Evolutionary conservation across 257 asterid species (phyloP).

Genomic region (Solanum chmielewskii): DNA sequence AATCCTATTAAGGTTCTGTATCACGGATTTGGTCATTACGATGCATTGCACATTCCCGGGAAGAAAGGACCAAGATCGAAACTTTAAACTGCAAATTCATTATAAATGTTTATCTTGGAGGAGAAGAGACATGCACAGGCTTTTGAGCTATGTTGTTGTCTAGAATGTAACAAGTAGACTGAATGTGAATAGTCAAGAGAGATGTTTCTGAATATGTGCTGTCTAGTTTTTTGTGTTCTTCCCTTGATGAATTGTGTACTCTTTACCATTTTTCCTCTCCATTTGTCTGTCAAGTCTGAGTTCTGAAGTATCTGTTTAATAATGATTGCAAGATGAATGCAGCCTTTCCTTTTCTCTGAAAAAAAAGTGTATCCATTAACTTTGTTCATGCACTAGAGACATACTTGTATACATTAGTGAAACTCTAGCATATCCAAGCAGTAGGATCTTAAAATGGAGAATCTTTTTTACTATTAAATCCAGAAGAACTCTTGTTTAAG

Average conservation of each 20-base stretch:
- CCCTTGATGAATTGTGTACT: neutral
- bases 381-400: no score
- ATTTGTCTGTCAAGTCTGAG: neutral
- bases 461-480: neutral
- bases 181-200: neutral
- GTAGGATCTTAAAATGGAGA: neutral
- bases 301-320: neutral
- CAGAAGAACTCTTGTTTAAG: neutral
- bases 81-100: slow-evolving; percentile 16
- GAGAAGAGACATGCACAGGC: neutral
- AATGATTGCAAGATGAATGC: neutral
- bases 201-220: neutral
- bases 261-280: neutral
- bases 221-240: neutral
- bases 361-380: no score
- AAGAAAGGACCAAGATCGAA: slow-evolving; percentile 45
- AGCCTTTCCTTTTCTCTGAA: neutral
- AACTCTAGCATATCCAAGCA: neutral
- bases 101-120: neutral
- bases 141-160: neutral
- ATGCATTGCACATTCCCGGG: slow-evolving; percentile 56
- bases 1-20: slow-evolving; percentile 66
- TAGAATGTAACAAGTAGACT: neutral
- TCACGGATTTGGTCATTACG: slow-evolving; percentile 91
- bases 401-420: neutral